Percentiles rank a stretch among this genome's conserved stretches.
Evolutionary conservation across 2,329 filamentous ascomycete genomes (phyloP).

Genomic region (Nemania serpens): DNA sequence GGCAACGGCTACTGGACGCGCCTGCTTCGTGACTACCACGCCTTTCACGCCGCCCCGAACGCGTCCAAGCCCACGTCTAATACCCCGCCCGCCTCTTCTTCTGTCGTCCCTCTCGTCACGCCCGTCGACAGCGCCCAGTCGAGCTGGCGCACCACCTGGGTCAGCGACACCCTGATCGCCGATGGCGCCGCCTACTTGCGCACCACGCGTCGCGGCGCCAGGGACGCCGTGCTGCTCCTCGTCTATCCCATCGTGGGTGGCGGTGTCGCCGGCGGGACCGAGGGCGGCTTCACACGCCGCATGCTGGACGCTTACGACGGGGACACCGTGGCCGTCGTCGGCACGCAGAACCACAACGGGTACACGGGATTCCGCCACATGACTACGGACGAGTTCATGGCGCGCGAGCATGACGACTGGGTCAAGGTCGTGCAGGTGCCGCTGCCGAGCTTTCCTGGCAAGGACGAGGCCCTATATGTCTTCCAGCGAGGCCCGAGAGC

Average conservation of each 20-base stretch:
- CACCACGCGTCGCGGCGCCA: slow-evolving; percentile 50
- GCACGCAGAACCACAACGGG: slow-evolving; percentile 75
- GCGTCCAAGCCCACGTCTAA: not conserved
- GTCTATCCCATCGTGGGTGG: slow-evolving; percentile 74
- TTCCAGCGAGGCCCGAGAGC: slow-evolving; percentile 58
- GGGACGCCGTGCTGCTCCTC: slow-evolving; percentile 65
- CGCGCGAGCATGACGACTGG: slow-evolving; percentile 55
- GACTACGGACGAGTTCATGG: slow-evolving; percentile 71
- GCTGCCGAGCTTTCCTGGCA: slow-evolving; percentile 75
- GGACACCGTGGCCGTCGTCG: slow-evolving; percentile 70
- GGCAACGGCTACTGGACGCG: slow-evolving; percentile 79
- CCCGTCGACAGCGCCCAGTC: slow-evolving; percentile 71
- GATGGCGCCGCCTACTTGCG: slow-evolving; percentile 66
- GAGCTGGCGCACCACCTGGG: slow-evolving; percentile 71
- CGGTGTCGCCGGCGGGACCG: slow-evolving; percentile 65
- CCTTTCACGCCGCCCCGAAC: slow-evolving; percentile 1
- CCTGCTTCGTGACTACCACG: slow-evolving; percentile 58
- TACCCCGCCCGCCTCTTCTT: too few relatives aligned
- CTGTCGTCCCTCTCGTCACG: slow-evolving; percentile 56
- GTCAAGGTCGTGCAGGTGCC: slow-evolving; percentile 66
- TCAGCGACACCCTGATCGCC: slow-evolving; percentile 65
- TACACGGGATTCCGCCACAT: slow-evolving; percentile 71
- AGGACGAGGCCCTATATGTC: slow-evolving; percentile 75
- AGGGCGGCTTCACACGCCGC: slow-evolving; percentile 66
- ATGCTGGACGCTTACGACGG: slow-evolving; percentile 66